phyloP scores from a whole-genome alignment of 2,329 filamentous ascomycete species.

The Curvularia sp. region DNA sequence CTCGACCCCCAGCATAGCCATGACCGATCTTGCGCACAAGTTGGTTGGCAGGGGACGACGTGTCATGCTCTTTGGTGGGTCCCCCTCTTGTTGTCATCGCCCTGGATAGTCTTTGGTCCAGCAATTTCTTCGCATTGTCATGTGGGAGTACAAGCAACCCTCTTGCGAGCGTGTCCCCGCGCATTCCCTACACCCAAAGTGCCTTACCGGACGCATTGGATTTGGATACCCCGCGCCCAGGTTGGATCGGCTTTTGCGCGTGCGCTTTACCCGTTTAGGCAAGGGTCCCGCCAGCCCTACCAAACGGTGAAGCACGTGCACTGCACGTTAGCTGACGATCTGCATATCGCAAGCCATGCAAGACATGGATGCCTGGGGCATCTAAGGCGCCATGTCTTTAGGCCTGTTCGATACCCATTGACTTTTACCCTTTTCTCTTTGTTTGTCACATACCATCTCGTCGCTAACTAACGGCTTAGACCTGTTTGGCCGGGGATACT shows the following conservation, averaged over 20 bases:
- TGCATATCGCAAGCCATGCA: background rate
- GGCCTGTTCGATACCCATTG: background rate
- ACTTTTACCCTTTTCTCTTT: background rate
- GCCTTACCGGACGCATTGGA: background rate
- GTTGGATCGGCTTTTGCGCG: constrained; percentile 7
- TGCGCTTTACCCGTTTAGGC: constrained; percentile 12
- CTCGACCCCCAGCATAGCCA: constrained; percentile 74
- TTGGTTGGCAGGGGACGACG: constrained; percentile 72
- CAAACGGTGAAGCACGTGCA: constrained; percentile 19
- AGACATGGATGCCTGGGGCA: background rate
- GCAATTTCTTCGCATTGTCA: background rate
- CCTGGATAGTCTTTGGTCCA: constrained; percentile 6
- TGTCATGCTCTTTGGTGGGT: constrained; percentile 76
- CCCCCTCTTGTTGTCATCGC: constrained; percentile 13
- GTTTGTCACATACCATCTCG: background rate
- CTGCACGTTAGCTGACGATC: constrained; percentile 5
- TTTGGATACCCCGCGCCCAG: constrained; percentile 12
- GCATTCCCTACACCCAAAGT: background rate
- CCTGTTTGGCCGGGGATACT: constrained; percentile 79
- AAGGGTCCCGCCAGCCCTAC: constrained; percentile 17
- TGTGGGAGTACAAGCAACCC: background rate
- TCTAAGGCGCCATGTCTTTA: background rate
- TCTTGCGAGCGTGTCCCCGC: background rate
- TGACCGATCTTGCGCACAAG: constrained; percentile 70
- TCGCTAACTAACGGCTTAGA: constrained; percentile 54